Evolutionary conservation across 1,139 yeast genomes (phyloP).

Genomic region (Candida sojae): DNA sequence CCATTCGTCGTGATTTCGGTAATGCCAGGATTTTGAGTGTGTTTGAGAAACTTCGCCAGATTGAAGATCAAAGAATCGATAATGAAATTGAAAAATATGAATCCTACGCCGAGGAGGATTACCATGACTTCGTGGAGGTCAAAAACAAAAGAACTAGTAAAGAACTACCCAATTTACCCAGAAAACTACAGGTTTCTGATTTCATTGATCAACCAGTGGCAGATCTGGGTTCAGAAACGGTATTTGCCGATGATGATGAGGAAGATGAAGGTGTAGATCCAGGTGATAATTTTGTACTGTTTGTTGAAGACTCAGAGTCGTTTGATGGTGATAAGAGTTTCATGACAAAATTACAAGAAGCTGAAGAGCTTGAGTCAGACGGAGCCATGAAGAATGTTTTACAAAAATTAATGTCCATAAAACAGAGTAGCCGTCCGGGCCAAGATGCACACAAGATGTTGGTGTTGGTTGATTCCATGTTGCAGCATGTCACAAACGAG

Average conservation of each 20-base stretch:
- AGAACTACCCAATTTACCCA: constrained; percentile 4
- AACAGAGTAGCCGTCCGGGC: constrained; percentile 22
- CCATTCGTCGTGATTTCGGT: constrained; percentile 40
- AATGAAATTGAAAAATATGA: constrained; percentile 50
- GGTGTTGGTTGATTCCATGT: constrained; percentile 30
- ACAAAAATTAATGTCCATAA: constrained; percentile 26
- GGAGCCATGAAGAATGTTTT: constrained; percentile 17
- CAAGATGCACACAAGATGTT: constrained; percentile 27
- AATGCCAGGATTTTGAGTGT: constrained; percentile 41
- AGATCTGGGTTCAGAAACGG: constrained; percentile 3
- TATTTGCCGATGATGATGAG: not conserved
- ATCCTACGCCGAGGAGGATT: constrained; percentile 43
- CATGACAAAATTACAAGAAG: constrained; percentile 13
- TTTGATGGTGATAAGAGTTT: constrained; percentile 3
- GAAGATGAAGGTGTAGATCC: not conserved
- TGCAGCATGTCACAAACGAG: constrained; percentile 32
- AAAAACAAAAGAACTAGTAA: constrained; percentile 6
- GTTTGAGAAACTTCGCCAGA: constrained; percentile 36
- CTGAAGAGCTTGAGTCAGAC: constrained; percentile 4
- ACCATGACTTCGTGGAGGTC: constrained; percentile 8
- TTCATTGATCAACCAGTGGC: not conserved
- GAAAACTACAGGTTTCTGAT: constrained; percentile 3
- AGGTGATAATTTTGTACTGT: constrained; percentile 2
- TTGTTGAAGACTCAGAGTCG: constrained; percentile 2
- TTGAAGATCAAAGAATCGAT: constrained; percentile 41